Evolutionary conservation across 2,329 filamentous ascomycete species (phyloP).

Genomic region (Colletotrichum destructivum): DNA sequence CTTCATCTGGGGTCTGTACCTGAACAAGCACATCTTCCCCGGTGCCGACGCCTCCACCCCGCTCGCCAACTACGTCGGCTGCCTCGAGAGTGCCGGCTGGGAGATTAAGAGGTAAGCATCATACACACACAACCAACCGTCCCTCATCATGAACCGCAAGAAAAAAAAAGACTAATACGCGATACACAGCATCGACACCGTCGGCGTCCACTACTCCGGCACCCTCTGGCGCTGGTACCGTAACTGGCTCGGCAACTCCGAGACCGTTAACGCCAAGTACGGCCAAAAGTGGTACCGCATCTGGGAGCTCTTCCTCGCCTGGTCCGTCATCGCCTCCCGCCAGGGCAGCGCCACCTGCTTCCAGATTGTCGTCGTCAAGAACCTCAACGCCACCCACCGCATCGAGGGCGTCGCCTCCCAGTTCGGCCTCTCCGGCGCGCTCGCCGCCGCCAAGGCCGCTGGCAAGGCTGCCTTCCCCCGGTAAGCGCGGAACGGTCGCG

Average conservation of each 20-base stretch:
- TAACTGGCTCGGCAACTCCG: slow-evolving; percentile 95
- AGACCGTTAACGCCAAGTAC: slow-evolving; percentile 96
- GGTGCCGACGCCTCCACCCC: slow-evolving; percentile 96
- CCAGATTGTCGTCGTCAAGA: slow-evolving; percentile 90
- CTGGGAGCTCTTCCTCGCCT: slow-evolving; percentile 93
- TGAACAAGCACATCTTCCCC: slow-evolving; percentile 99
- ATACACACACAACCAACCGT: neutral
- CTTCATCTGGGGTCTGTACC: slow-evolving; percentile 97
- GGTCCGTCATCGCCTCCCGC: slow-evolving; percentile 85
- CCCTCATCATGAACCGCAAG: neutral
- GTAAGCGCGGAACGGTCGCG: slow-evolving; percentile 1
- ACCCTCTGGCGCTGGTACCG: slow-evolving; percentile 99
- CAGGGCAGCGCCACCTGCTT: slow-evolving; percentile 89
- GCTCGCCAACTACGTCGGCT: slow-evolving; percentile 87
- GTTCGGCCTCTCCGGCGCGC: slow-evolving; percentile 77
- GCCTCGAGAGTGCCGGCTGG: slow-evolving; percentile 85
- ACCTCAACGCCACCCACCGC: slow-evolving; percentile 89
- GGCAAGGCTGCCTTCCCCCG: slow-evolving; percentile 31
- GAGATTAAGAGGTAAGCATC: slow-evolving; percentile 80
- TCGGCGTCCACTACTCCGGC: slow-evolving; percentile 96
- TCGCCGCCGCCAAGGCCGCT: slow-evolving; percentile 53
- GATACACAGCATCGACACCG: slow-evolving; percentile 78
- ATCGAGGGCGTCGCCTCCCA: slow-evolving; percentile 81
- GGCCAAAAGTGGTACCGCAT: slow-evolving; percentile 96
- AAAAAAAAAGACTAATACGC: neutral